Evolutionary conservation across 352 stramenopile species (phyloP), one percentile per base, ranked within the genome.

Genomic region (Globisporangium recalcitrans): DNA sequence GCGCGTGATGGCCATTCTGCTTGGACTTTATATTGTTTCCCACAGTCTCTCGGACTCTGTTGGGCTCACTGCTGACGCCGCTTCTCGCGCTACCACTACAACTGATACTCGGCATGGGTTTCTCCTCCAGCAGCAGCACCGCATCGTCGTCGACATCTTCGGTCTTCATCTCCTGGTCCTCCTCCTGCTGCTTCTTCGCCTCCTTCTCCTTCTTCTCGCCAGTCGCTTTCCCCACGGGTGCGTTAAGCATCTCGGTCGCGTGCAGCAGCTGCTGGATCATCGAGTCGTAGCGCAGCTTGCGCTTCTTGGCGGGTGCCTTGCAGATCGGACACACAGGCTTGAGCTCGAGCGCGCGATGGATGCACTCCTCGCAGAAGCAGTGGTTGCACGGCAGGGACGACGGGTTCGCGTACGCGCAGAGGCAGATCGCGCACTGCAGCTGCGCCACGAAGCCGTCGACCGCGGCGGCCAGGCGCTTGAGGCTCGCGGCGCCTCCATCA

Each of bases 301-400:
- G 80, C 73, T 93, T 95, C 53, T 87, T 91, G 49, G 81, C 80
- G 8, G 81, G 78, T 52, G 79, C 68, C 70, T 93, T 95, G 75
- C 86, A 95, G 58, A 95, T 93, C 7, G 86, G 86, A 51, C 86
- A 95, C 51, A 80, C 59, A 19, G 78, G 59, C 64, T 91, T 91
- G 64, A 93, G 79, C 64, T 90, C 79, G 14, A 95, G 69, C 44
- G 84, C 81, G 55, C 82, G 82, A 63, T 91, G 75, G 70, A 95
- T 95, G 70, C 86, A 95, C 60, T 91, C 82, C 60, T 92, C 80
- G 57, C 86, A 95, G 68, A 93, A 95, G 67, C 79, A 92, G 72
- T 95, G 86, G 64, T 93, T 91, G 65, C 86, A 95, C 19, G 86
- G 86, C 65, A 95, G 64, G 10, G 86, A 93, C 36, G 81, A 74